phyloP scores from a whole-genome alignment of 2,329 filamentous ascomycete genomes.

The Ceratocystis colombiana region DNA sequence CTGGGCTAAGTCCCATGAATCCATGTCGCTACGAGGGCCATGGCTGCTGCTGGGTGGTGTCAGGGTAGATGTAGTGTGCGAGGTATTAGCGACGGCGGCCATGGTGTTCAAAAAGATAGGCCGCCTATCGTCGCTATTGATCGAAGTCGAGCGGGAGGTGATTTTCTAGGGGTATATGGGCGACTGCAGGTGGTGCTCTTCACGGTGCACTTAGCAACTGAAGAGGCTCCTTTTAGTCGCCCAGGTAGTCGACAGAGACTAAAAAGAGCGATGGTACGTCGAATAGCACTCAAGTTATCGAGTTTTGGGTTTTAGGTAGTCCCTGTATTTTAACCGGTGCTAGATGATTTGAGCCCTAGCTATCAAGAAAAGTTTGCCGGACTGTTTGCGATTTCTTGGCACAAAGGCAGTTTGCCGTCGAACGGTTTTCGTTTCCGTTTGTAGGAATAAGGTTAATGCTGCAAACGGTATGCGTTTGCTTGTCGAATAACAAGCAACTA shows the following conservation, averaged over 20 bases:
- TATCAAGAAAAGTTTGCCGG: background rate
- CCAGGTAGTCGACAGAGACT: constrained; percentile 10
- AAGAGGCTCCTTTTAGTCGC: constrained; percentile 21
- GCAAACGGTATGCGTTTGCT: background rate
- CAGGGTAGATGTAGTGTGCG: constrained; percentile 22
- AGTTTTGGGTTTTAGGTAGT: background rate
- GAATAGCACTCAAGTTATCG: background rate
- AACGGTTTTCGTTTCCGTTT: background rate
- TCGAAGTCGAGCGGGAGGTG: background rate
- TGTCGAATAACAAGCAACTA: background rate
- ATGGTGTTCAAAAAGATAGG: constrained; percentile 5
- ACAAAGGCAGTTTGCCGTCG: background rate
- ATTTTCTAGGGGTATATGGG: constrained; percentile 10
- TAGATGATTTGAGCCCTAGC: background rate
- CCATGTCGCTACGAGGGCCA: constrained; percentile 4
- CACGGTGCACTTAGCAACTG: constrained; percentile 22
- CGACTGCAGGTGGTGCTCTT: constrained; percentile 19
- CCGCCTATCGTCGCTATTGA: constrained; percentile 5
- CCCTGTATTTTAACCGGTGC: background rate
- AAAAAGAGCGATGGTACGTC: background rate
- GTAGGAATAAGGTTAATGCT: background rate
- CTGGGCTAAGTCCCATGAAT: constrained; percentile 19
- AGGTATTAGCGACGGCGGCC: constrained; percentile 17
- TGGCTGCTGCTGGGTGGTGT: constrained; percentile 24
- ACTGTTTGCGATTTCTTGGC: background rate